Conservation (phyloP, 495 filamentous ascomycete species). For the Penicillium paradoxum region DNA sequence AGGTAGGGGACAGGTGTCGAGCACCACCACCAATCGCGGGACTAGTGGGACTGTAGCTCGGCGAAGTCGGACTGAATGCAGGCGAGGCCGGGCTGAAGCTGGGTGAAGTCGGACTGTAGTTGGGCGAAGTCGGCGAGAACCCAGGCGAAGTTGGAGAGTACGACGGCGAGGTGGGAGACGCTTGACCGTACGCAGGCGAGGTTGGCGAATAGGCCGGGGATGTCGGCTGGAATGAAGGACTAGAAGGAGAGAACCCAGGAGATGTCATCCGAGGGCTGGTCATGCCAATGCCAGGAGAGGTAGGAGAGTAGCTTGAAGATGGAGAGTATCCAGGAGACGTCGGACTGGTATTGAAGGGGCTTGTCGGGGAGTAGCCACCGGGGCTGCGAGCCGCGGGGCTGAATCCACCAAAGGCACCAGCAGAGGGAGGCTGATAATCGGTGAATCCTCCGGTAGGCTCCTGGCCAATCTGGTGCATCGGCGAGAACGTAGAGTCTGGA, state of each 20-base stretch:
- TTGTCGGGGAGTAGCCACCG: slow-evolving; percentile 61
- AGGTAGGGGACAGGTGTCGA: slow-evolving; percentile 61
- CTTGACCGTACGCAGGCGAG: slow-evolving; percentile 63
- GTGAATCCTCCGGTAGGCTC: slow-evolving; percentile 75
- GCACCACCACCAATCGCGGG: slow-evolving; percentile 51
- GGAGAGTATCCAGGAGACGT: slow-evolving; percentile 74
- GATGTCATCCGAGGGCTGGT: slow-evolving; percentile 51
- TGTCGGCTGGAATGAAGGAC: slow-evolving; percentile 66
- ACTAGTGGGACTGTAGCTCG: slow-evolving; percentile 65
- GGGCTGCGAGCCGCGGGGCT: slow-evolving; percentile 69
- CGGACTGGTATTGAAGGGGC: slow-evolving; percentile 75
- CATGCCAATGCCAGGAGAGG: slow-evolving; percentile 57
- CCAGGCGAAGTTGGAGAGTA: slow-evolving; percentile 82
- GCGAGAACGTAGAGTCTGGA: slow-evolving; percentile 80
- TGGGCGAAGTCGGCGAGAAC: slow-evolving; percentile 70
- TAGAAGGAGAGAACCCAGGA: slow-evolving; percentile 58
- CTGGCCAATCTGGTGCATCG: slow-evolving; percentile 70
- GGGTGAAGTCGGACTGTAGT: slow-evolving; percentile 60
- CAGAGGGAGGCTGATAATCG: slow-evolving; percentile 47
- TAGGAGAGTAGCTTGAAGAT: slow-evolving; percentile 61
- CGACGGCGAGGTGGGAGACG: slow-evolving; percentile 62
- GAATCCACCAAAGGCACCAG: slow-evolving; percentile 50
- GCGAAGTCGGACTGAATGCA: slow-evolving; percentile 52
- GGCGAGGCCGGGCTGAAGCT: slow-evolving; percentile 58
- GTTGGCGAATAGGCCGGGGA: slow-evolving; percentile 83